Base-by-base conservation (phyloP, 1,284 basidiomycete genomes). In the Cryptococcus depauperatus region DNA sequence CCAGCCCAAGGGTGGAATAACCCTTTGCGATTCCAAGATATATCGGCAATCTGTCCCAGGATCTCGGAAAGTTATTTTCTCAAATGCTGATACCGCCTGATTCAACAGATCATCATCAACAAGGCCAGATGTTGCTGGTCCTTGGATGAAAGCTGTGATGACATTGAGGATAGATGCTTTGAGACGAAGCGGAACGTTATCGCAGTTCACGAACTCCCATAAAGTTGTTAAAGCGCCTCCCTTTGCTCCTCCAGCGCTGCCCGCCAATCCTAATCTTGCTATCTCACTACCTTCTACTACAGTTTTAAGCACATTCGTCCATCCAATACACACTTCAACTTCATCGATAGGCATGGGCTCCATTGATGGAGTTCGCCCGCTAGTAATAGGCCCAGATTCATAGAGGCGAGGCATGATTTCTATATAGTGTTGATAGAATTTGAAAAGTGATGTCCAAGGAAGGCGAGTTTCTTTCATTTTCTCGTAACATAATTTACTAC, bases 91-190 rank as follows among this genome's bases (percentile, higher is more conserved):
- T 16, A 66, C 56, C 85, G 84, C 53, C 83, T 72, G 8, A 74
- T 79, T 80, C 60, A 86, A 85, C 27, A 91, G 80, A 54, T 89
- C 85, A 13, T 84, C 78, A 19, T 85, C 86, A 3, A 79, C 73
- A 1, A 50, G 48, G 5, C 72, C 62, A 30, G 5, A 30, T 30
- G 11, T 11, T 0, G 35, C 21, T 14, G 81, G 84, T 16, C 84
- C 81, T 41, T 79, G 75, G 57, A 84, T 86, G 71, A 97, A 96
- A 0, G 89, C 83, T 0, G 86, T 78, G 5, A 95, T 74, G 0
- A 88, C 82, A 29, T 88, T 80, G 48, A 96, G 83, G 1, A 95
- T 73, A 1, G 83, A 80, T 1, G 89, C 90, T 61, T 96, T 96
- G 44, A 97, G 77, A 59, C 96, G 90, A n/a, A 93, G 73, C 3